phyloP scores from a whole-genome alignment of 192 early-diverging fungal species.

The Backusella westeae region DNA sequence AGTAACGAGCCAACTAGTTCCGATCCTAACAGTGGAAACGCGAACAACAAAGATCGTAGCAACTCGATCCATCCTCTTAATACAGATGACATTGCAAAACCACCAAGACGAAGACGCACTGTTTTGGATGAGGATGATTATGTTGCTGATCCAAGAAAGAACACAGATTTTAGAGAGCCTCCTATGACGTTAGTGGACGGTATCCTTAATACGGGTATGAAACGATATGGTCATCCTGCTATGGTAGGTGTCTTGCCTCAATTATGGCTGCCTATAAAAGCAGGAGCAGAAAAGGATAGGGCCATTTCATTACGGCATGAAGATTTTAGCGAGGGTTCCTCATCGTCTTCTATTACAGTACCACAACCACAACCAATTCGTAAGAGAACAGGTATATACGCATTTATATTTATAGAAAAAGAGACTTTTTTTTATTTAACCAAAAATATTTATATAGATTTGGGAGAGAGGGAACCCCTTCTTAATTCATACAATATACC shows the following conservation, averaged over 20 bases:
- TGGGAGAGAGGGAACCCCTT: constrained; percentile 8
- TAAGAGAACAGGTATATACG: constrained; percentile 5
- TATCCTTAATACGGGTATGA: constrained; percentile 69
- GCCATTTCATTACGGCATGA: background rate
- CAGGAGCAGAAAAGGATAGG: constrained; percentile 2
- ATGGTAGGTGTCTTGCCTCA: constrained; percentile 63
- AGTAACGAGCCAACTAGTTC: background rate
- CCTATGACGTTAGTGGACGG: constrained; percentile 69
- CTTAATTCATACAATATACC: background rate
- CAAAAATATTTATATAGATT: background rate
- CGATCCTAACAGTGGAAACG: background rate
- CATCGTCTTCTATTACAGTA: background rate
- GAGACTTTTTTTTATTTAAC: background rate
- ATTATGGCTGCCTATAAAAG: constrained; percentile 70
- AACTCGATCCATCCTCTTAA: background rate
- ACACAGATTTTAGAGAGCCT: constrained; percentile 73
- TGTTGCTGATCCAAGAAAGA: constrained; percentile 56
- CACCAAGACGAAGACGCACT: constrained; percentile 18
- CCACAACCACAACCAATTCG: background rate
- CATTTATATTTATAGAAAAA: background rate
- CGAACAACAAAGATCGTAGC: background rate
- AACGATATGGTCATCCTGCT: constrained; percentile 64
- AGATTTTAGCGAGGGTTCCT: constrained; percentile 1
- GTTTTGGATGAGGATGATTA: constrained; percentile 63
- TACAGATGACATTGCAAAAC: background rate